These are phyloP conservation scores for Cryptosporidium muris DNA, from an alignment of 169 alveolate species.

Conservation along the genomic window DNA sequence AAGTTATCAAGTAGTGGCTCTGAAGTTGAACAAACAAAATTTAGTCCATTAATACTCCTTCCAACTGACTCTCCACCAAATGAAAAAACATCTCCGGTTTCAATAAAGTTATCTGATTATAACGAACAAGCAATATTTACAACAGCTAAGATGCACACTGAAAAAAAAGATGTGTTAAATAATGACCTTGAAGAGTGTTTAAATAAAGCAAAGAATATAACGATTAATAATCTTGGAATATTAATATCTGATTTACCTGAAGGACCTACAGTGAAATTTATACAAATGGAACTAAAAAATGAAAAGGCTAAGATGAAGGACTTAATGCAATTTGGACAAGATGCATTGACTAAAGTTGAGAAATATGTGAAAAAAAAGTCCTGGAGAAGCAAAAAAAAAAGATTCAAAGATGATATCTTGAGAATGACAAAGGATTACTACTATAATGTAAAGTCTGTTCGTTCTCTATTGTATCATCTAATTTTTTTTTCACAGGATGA, in stretches of 20 bases:
- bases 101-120: too few relatives aligned
- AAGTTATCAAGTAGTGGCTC: too few relatives aligned
- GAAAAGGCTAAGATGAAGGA: constrained; percentile 25
- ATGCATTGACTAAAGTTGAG: constrained; percentile 32
- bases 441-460: constrained; percentile 26
- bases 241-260: constrained; percentile 3
- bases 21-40: too few relatives aligned
- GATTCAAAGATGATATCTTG: constrained; percentile 38
- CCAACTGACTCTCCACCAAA: too few relatives aligned
- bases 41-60: too few relatives aligned
- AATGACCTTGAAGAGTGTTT: constrained; percentile 33
- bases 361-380: constrained; percentile 44
- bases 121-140: too few relatives aligned
- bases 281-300: constrained; percentile 15
- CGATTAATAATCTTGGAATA: constrained; percentile 47
- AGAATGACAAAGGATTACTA: constrained; percentile 16
- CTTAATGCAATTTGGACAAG: constrained; percentile 31
- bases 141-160: too few relatives aligned
- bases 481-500: constrained; percentile 3
- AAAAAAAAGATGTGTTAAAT: too few relatives aligned
- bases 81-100: too few relatives aligned
- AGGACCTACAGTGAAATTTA: constrained; percentile 18
- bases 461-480: constrained; percentile 28
- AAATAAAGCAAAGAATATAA: constrained; percentile 32
- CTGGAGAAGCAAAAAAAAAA: constrained; percentile 48